Evolutionary conservation across 192 early-diverging fungal species (phyloP), one percentile per base, ranked within the genome.

Genomic region (Coemansia sp.): DNA sequence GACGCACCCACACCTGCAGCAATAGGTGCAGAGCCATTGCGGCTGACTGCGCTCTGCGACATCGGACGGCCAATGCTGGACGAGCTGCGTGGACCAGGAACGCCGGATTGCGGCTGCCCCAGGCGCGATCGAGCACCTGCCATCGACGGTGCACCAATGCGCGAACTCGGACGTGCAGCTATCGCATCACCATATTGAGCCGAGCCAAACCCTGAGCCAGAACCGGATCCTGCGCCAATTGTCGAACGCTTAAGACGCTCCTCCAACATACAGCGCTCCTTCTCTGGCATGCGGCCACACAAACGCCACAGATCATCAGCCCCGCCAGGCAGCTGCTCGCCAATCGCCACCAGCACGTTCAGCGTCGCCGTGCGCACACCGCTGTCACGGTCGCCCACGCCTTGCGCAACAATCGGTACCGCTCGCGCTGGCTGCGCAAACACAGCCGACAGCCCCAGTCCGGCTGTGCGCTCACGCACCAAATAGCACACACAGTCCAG

Each of bases 311-410:
- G 78, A 12, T 81, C 81, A 52, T 92, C 92, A 0, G 92, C 92
- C 19, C 79, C 79, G 9, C 73, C 79, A 22, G 69, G 79, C 7
- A 94, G 73, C 47, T 89, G 73, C 63, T 86, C 79, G 62, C 90
- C 92, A 0, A 90, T 87, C 25, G 94, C 83, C 9, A 88, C 87
- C 38, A 96, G 70, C 5, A 82, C 88, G 55, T 76, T 84, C 48
- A 96, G 67, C 0, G 90, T 87, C 5, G 90, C 92, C 45, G 92
- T 89, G 5, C 94, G 86, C 39, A 94, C 93, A 51, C 70, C 75
- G 32, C 92, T 88, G 65, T 96, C 94, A 5, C 91, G 80, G 67
- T 96, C 94, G 6, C 84, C 84, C 38, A 96, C 87, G 49, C 90
- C 88, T 11, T 77, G 69, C 0, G 86, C 90, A 72, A 94, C 87